Evolutionary conservation across 2,329 filamentous ascomycete species (phyloP).

Genomic region (Hypoxylon sp.): DNA sequence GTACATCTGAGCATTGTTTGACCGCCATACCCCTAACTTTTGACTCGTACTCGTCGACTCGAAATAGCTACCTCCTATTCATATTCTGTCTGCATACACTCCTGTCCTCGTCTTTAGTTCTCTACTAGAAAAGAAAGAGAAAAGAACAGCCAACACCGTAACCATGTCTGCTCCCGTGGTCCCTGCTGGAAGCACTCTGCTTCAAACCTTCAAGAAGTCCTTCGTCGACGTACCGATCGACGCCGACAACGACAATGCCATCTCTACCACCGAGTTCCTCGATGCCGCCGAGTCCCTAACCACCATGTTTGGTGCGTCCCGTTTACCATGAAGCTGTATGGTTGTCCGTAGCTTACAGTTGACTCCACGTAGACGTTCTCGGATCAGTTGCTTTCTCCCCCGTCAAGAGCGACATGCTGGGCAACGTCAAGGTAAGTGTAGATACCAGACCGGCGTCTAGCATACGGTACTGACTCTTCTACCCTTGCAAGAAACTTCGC

Average conservation of each 20-base stretch:
- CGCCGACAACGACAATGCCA: conserved; percentile 74
- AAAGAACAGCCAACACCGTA: conserved; percentile 20
- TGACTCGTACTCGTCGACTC: neutral
- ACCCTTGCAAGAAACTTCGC: conserved; percentile 77
- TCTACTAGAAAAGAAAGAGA: neutral
- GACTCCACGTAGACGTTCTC: conserved; percentile 59
- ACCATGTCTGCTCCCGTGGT: conserved; percentile 62
- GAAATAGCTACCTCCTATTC: neutral
- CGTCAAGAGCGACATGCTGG: conserved; percentile 89
- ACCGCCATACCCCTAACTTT: conserved; percentile 25
- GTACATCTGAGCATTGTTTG: conserved; percentile 3
- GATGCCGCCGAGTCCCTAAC: conserved; percentile 88
- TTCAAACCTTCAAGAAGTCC: conserved; percentile 83
- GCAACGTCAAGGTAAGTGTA: conserved; percentile 82
- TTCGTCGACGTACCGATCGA: conserved; percentile 85
- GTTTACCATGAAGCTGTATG: neutral
- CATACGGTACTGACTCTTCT: conserved; percentile 28
- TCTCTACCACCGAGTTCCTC: conserved; percentile 87
- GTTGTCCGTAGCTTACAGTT: conserved; percentile 4
- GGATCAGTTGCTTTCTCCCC: conserved; percentile 81
- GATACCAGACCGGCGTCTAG: conserved; percentile 5
- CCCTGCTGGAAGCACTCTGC: conserved; percentile 77
- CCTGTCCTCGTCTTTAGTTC: neutral
- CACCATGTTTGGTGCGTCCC: conserved; percentile 77
- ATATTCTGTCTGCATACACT: conserved; percentile 2